Conservation (phyloP, 257 asterid species). For the Fraxinus americana region DNA sequence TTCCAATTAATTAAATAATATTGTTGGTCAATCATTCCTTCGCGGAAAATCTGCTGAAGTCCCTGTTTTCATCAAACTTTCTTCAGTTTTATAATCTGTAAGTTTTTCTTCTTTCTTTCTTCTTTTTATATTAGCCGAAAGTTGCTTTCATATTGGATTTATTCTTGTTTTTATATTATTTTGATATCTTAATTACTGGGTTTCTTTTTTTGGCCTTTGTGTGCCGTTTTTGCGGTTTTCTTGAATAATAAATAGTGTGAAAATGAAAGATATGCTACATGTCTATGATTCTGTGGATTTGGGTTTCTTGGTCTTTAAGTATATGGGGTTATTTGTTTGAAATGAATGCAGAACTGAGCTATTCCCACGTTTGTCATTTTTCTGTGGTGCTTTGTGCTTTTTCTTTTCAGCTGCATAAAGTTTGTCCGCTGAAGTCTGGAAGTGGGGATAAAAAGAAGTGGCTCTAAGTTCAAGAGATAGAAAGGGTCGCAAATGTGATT, state of each 20-base stretch:
- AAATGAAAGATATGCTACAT: constrained; percentile 14
- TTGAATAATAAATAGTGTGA: constrained; percentile 1
- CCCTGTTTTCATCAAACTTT: constrained; percentile 31
- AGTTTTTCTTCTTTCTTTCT: constrained; percentile 26
- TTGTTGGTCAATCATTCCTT: constrained; percentile 22
- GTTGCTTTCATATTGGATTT: constrained; percentile 11
- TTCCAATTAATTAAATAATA: neutral
- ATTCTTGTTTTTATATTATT: constrained; percentile 14
- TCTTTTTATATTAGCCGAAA: constrained; percentile 15
- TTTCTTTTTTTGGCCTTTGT: neutral
- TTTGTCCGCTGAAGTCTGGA: constrained; percentile 16
- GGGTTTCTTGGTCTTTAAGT: constrained; percentile 13
- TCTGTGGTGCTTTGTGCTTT: constrained; percentile 17
- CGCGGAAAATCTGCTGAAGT: constrained; percentile 32
- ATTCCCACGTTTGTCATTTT: neutral
- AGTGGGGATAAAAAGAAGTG: constrained; percentile 23
- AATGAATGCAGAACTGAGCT: constrained; percentile 25
- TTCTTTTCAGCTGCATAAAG: constrained; percentile 27
- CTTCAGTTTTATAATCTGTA: constrained; percentile 32
- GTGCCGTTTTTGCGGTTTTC: constrained; percentile 26
- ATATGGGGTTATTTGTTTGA: constrained; percentile 23
- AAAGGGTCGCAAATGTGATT: neutral
- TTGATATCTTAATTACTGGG: neutral
- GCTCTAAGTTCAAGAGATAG: constrained; percentile 2
- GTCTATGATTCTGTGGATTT: constrained; percentile 23